Conservation (phyloP, 495 filamentous ascomycete genomes). For the Aspergillus baeticus region DNA sequence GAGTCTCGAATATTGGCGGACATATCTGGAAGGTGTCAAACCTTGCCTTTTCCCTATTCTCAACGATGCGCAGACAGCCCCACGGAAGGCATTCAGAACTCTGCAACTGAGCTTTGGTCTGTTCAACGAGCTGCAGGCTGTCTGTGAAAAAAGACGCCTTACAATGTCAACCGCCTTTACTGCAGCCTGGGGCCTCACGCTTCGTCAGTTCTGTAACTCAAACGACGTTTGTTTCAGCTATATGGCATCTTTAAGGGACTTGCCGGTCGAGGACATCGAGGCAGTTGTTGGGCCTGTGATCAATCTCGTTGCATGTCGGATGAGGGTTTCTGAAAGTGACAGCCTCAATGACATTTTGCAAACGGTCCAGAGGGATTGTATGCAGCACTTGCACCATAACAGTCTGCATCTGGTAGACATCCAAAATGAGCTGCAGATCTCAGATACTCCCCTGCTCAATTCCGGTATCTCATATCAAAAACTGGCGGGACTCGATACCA, state of each 20-base stretch:
- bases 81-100: conserved; percentile 29
- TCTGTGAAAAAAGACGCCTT: conserved; percentile 47
- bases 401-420: conserved; percentile 54
- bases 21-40: conserved; percentile 45
- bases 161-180: conserved; percentile 54
- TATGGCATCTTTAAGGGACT: conserved; percentile 51
- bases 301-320: conserved; percentile 52
- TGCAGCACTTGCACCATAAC: conserved; percentile 46
- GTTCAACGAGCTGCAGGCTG: conserved; percentile 31
- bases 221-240: conserved; percentile 56
- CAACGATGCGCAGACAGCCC: conserved; percentile 26
- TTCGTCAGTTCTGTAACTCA: conserved; percentile 48
- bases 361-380: conserved; percentile 48
- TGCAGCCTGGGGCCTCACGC: conserved; percentile 52
- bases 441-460: conserved; percentile 20
- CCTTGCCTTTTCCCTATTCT: conserved; percentile 54
- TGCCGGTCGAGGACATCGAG: conserved; percentile 43
- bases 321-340: conserved; percentile 31
- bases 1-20: conserved; percentile 53
- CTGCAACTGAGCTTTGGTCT: conserved; percentile 33
- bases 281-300: conserved; percentile 52
- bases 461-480: conserved; percentile 5
- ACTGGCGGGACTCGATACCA: neutral
- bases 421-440: conserved; percentile 41
- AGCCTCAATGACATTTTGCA: conserved; percentile 32